Base-by-base conservation (phyloP, 2,329 filamentous ascomycete genomes). In the Fusarium kyushuense region DNA sequence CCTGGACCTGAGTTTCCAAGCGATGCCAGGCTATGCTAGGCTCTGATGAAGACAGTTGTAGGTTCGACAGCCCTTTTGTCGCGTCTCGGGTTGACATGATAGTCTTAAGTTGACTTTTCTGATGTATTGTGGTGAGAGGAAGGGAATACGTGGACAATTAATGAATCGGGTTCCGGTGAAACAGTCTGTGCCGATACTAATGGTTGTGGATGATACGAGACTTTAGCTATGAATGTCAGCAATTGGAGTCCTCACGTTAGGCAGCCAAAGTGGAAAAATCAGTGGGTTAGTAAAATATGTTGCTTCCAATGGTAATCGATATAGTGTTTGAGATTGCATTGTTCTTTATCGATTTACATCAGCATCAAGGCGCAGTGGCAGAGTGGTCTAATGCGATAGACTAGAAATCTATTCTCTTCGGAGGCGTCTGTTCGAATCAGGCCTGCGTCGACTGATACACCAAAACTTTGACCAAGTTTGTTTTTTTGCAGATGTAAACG, bases 301-400 rank as follows among this genome's bases (percentile, higher is more conserved):
- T 33, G 3, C 6, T 33, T 4, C 4, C 4, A 8, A 4, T 9
- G 2, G 3, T 1, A 17, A 8, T 2, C 14, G 2, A 17, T 17
- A 38, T 38, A 38, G 6, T 0, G 2, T 1, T 21, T 3, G 6
- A 3, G 1, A 19, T 0, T 21, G 6, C 1, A 8, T 1, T 2
- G 3, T 4, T 3, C 3, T 1, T 8, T 38, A 14, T 13, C n/a
- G 0, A 23, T 9, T 2, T n/a, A n/a, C 11, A 54, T 58, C 32
- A 45, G 40, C 21, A 16, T 14, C 8, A 63, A 57, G 60, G 60
- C 60, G 51, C 54, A 52, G 60, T 63, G 60, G 60, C 60, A 63
- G 60, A 63, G 60, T 63, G 60, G 60, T 63, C 60, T 63, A 63
- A 63, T 63, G 60, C 60, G 60, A 63, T 63, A 63, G 58, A 63